Base-by-base conservation (phyloP, 805 yeast genomes). In the Cyberlindnera japonica region DNA sequence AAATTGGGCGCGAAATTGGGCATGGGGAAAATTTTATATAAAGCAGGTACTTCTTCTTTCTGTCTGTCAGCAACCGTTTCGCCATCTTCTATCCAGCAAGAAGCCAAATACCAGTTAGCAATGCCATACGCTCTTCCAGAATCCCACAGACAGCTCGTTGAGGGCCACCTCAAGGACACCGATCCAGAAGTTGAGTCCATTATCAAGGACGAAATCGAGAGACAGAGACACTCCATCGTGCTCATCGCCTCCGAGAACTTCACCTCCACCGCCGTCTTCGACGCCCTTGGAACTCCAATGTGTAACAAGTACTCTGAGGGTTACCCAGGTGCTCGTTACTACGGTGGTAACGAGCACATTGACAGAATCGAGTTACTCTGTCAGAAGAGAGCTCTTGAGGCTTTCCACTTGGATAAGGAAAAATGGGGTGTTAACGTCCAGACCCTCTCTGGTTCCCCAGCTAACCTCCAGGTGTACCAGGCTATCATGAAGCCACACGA, bases 391-490 rank as follows among this genome's bases (percentile, higher is more conserved):
- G 99, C 99, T 35, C 74, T 93, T 50, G 80, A 83, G 54, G 96
- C 97, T 8, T 93, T 93, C 71, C 69, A 74, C 52, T 71, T 91
- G 47, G 77, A 80, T 58, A 72, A 90, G 35, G 88, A 78, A 54
- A 72, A 80, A 63, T 93, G 99, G 99, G 99, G 99, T 43, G 97
- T 90, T 53, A 93, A 93, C 61, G 99, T 93, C 32, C 99, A 93
- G 71, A 79, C 97, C 35, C 74, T 93, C 57, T 85, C 95, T 20
- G 99, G 99, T 44, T 89, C 99, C 17, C 98, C 98, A 50, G 99
- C 99, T 43, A 93, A 93, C 71, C 76, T 93, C 65, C 91, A 93
- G 64, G 98, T 90, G 34, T 93, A 93, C 72, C 90, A 87, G 62
- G 97, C 98, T 31, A 72, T 93, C 52, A 79, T 93, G 83, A 86